phyloP scores from a whole-genome alignment of 2,329 filamentous ascomycete genomes.

The Colletotrichum sojae region DNA sequence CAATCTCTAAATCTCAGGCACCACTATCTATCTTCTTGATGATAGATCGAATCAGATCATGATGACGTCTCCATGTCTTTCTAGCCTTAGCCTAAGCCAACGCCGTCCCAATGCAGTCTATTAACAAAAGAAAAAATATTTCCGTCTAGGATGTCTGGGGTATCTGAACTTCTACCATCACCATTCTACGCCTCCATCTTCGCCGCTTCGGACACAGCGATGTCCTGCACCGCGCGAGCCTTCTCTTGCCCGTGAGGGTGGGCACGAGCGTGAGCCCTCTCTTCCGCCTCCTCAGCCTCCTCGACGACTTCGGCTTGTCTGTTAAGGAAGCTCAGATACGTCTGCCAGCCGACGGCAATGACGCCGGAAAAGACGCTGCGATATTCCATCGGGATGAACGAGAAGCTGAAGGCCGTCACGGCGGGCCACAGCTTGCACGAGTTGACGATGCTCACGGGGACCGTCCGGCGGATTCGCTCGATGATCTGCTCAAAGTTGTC shows the following conservation, averaged over 20 bases:
- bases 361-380: constrained; percentile 84
- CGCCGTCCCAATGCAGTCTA: constrained; percentile 31
- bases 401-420: constrained; percentile 88
- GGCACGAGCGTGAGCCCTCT: constrained; percentile 7
- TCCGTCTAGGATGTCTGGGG: constrained; percentile 15
- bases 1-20: no score
- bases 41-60: constrained; percentile 33
- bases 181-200: constrained; percentile 32
- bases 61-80: constrained; percentile 30
- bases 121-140: constrained; percentile 16
- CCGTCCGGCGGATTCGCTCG: constrained; percentile 80
- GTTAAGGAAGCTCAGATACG: constrained; percentile 88
- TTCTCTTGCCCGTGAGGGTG: not conserved
- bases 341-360: constrained; percentile 92
- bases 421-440: constrained; percentile 90
- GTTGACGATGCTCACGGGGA: constrained; percentile 83
- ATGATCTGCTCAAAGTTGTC: constrained; percentile 74
- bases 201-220: constrained; percentile 8
- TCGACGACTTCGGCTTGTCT: constrained; percentile 73
- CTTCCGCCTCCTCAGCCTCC: constrained; percentile 27
- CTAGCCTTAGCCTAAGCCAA: constrained; percentile 19
- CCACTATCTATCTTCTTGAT: not conserved
- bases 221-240: constrained; percentile 27
- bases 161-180: not conserved
- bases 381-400: constrained; percentile 85